Evolutionary conservation across 768 basidiomycete species (phyloP), one percentile per base, ranked within the genome.

Genomic region (Lepiota brunneoincarnata): DNA sequence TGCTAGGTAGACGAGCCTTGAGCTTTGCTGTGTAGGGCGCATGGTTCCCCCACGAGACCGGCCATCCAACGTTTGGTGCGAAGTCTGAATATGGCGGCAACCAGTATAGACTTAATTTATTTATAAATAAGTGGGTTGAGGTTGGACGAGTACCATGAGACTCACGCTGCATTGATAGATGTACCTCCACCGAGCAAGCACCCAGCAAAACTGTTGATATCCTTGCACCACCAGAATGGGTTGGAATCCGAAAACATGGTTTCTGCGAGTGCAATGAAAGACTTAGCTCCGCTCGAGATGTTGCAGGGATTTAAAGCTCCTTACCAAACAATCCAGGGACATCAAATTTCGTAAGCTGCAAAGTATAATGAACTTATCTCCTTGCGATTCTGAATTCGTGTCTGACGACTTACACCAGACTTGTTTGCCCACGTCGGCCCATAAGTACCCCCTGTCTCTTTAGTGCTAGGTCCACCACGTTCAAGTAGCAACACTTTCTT

Each of bases 151-250:
- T 11, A 10, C 1, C 44, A 31, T 9, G 35, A 10, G 20, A 69
- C 80, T 63, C 59, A 82, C 81, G 78, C 82, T 67, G 82, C 84
- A 64, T 86, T 85, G 60, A 86, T 73, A 2, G 83, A 74, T 4
- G 80, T 81, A 35, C 83, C 84, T 17, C 84, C 84, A 53, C 84
- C 84, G 17, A 85, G 63, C 28, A 85, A 63, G 63, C 84, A 86
- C 28, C 83, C 84, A 20, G 83, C 84, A 64, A 84, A 86, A 21
- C 79, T 76, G 21, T 72, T 82, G 55, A 83, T 69, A 64, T 85
- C 84, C 66, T 81, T 83, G 69, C 83, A 86, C 81, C 81, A 86
- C 77, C 79, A 86, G 67, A 73, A 85, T 1, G 74, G 69, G 58
- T 82, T 75, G 37, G 69, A 62, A 51, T 83, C 81, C 14, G 75